A percentile compares a stretch with the other conserved stretches of the same genome.
phyloP scores from a whole-genome alignment of 1,284 basidiomycete genomes.

The Rhodotorula glutinis region DNA sequence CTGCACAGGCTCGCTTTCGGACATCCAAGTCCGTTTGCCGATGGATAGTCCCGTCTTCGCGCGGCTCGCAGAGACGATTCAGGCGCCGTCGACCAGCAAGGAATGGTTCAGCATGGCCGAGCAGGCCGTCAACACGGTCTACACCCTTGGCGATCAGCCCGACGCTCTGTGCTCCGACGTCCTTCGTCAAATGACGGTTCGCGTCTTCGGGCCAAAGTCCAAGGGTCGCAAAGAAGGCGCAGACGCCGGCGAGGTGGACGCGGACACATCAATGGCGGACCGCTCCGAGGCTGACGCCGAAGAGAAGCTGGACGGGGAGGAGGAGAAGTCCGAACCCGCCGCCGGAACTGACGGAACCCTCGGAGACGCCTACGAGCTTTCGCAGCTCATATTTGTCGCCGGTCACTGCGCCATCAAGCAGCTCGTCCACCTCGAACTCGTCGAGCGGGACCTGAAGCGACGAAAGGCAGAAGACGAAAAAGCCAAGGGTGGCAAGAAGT shows the following conservation, averaged over 20 bases:
- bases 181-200: conserved; percentile 72
- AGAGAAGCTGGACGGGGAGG: not conserved
- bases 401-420: conserved; percentile 98
- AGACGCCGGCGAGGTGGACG: not conserved
- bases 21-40: conserved; percentile 79
- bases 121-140: conserved; percentile 94
- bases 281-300: not conserved
- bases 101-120: conserved; percentile 95
- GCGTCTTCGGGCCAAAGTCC: conserved; percentile 60
- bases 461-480: conserved; percentile 84
- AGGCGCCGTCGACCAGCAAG: conserved; percentile 72
- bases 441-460: conserved; percentile 95
- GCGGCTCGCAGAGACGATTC: conserved; percentile 73
- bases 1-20: conserved; percentile 66
- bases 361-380: conserved; percentile 78
- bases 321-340: not conserved
- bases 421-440: conserved; percentile 90
- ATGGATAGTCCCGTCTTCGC: conserved; percentile 86
- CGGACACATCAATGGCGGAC: not conserved
- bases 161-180: conserved; percentile 78
- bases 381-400: conserved; percentile 87
- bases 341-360: not conserved
- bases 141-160: conserved; percentile 88
- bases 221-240: not conserved
- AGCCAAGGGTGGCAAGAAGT: conserved; percentile 49